Base-by-base conservation (phyloP, 495 filamentous ascomycete species). In the Penicillium canescens region DNA sequence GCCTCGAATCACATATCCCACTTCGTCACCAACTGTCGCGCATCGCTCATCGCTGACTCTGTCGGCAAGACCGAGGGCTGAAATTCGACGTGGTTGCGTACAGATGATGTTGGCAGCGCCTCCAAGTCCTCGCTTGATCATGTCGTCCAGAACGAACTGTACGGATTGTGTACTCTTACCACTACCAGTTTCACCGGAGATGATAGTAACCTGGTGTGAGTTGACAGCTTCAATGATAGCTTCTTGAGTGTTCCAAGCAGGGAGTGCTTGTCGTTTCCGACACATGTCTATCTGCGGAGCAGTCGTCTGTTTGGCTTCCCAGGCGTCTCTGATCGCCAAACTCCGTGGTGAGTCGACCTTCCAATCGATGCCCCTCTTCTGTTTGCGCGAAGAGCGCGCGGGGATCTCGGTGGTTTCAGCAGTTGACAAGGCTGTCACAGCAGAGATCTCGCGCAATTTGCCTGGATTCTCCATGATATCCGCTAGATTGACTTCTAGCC, bases 151-250 rank as follows among this genome's bases (percentile, higher is more conserved):
- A 20, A 98, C 78, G 68, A 98, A 98, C 67, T 98, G 94, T 4
- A 97, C 94, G 11, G 90, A 90, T 68, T 98, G 94, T 1, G 94
- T 98, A 49, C 91, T 96, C 68, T 98, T 98, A 61, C 94, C 94
- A 39, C 90, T 95, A 48, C 94, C 94, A 6, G 94, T 98, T 71
- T 97, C 94, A 57, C 94, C 94, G 24, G 91, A 93, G 46, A 98
- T 95, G 56, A 98, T 98, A 4, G 89, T 93, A 18, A 98, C 90
- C 68, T 96, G 91, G 62, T 90, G 82, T 4, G 74, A 63, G 31
- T 80, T 80, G 16, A 98, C 86, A 3, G 89, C 84, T 11, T 78
- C 61, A 23, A 97, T 79, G 24, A 98, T 89, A 9, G 80, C 74
- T 34, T 91, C 84, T 67, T 82, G 86, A 34, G 90, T 81, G 54